Evolutionary conservation across 139 green algal species (phyloP), one percentile per base, ranked within the genome.

Genomic region (Chlamydomonas applanata): DNA sequence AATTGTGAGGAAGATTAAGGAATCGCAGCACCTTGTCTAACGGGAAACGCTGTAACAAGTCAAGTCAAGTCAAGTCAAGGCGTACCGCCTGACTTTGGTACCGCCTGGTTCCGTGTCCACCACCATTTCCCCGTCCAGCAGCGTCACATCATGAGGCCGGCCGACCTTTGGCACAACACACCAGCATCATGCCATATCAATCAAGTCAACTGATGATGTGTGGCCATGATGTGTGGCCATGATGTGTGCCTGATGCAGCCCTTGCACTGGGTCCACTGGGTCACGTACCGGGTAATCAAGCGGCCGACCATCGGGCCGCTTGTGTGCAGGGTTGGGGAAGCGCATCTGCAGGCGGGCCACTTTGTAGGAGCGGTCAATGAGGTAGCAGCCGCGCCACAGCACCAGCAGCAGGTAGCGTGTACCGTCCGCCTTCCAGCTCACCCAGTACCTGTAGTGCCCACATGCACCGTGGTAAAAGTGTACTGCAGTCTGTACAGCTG

Each of bases 61-160:
- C 40, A 49, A 11, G 40, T 11, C 40, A 49, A 49, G 40, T 19
- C 7, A 49, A 11, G 40, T 11, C n/a, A n/a, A n/a, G n/a, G 11
- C 40, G 11, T 49, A 49, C 40, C 40, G 40, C 40, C 40, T 49
- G 40, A 49, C 7, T 11, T 49, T 49, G 40, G 7, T 49, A 11
- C 40, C 40, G 7, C 40, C 40, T 19, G 40, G 40, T 11, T 49
- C 40, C 11, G 40, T 49, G 75, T 98, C 93, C 44, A 98, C 80
- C 27, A 98, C 87, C 95, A 98, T 97, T 83, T 99, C 96, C 4
- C 96, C 95, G 73, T 99, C 95, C 77, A 98, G 80, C 64, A 99
- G 73, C 25, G 95, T 77, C 5, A 62, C 17, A 20, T 77, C 14
- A 44, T 77, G 72, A 29, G 72, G 72, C 9, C 19, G 11, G n/a